phyloP scores from a whole-genome alignment of 2,329 filamentous ascomycete genomes.

The Neopestalotiopsis clavispora region DNA sequence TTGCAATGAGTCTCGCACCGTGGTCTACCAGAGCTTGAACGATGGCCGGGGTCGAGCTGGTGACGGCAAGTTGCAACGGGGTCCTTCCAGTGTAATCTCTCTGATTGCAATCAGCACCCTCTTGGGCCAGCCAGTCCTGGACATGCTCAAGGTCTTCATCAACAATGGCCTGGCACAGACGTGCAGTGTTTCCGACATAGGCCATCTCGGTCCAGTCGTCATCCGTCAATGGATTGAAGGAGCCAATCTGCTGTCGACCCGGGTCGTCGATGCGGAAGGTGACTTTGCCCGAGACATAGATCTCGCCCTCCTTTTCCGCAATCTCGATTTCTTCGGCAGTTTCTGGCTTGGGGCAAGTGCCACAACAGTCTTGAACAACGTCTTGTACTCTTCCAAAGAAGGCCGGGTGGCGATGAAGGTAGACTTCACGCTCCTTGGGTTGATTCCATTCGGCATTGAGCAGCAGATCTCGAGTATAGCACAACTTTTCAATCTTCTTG shows the following conservation, averaged over 20 bases:
- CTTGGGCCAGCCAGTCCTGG: constrained; percentile 69
- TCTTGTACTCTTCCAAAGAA: constrained; percentile 81
- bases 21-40: constrained; percentile 74
- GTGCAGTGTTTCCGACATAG: constrained; percentile 79
- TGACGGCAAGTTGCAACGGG: constrained; percentile 77
- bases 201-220: constrained; percentile 92
- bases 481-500: constrained; percentile 78
- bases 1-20: constrained; percentile 73
- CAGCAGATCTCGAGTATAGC: constrained; percentile 81
- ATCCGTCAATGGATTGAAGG: constrained; percentile 81
- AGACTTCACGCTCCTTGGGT: constrained; percentile 73
- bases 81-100: constrained; percentile 81
- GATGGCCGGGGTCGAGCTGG: constrained; percentile 70
- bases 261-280: constrained; percentile 81
- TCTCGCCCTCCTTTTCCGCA: constrained; percentile 73
- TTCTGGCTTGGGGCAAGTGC: constrained; percentile 71
- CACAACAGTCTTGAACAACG: constrained; percentile 82
- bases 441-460: constrained; percentile 90
- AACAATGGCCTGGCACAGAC: constrained; percentile 81
- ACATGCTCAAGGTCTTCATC: constrained; percentile 74
- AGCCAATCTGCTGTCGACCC: constrained; percentile 69
- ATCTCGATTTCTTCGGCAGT: constrained; percentile 75
- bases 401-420: constrained; percentile 82
- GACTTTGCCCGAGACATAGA: constrained; percentile 76
- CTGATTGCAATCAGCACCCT: constrained; percentile 72